Percentiles rank a stretch among this genome's conserved stretches.
These are phyloP conservation scores for Hymenoscyphus salicellus DNA, from an alignment of 2,329 filamentous ascomycete species.

Conservation along the genomic window DNA sequence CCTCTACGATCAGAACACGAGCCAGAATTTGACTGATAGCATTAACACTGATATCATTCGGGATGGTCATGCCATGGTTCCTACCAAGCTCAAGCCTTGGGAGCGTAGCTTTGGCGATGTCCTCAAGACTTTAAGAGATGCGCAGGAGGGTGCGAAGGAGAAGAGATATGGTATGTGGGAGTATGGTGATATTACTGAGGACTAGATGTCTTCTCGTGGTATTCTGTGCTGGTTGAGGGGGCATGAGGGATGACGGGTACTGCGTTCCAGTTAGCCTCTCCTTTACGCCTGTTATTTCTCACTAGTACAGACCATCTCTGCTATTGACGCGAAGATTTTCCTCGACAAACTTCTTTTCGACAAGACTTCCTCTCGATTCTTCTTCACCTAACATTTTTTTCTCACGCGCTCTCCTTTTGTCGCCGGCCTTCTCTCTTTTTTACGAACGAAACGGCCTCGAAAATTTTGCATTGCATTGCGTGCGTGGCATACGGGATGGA, in stretches of 20 bases:
- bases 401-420: not conserved
- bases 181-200: slow-evolving; percentile 94
- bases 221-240: not conserved
- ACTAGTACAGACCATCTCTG: not conserved
- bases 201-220: slow-evolving; percentile 47
- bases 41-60: slow-evolving; percentile 85
- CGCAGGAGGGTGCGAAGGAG: slow-evolving; percentile 75
- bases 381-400: not conserved
- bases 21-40: slow-evolving; percentile 66
- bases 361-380: not conserved
- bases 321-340: not conserved
- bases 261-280: not conserved
- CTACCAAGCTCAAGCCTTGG: slow-evolving; percentile 87
- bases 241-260: not conserved
- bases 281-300: not conserved
- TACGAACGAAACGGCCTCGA: not conserved
- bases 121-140: slow-evolving; percentile 67
- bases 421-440: not conserved
- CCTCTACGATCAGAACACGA: slow-evolving; percentile 72
- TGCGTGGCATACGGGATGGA: slow-evolving; percentile 9
- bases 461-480: slow-evolving; percentile 8
- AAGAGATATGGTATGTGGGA: slow-evolving; percentile 91
- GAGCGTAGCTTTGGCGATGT: slow-evolving; percentile 74
- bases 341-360: not conserved
- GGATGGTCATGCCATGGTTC: slow-evolving; percentile 86